A percentile compares a stretch with the other conserved stretches of the same genome.
Conservation (phyloP, 495 filamentous ascomycete species). For the Stereocaulon alpinum region DNA sequence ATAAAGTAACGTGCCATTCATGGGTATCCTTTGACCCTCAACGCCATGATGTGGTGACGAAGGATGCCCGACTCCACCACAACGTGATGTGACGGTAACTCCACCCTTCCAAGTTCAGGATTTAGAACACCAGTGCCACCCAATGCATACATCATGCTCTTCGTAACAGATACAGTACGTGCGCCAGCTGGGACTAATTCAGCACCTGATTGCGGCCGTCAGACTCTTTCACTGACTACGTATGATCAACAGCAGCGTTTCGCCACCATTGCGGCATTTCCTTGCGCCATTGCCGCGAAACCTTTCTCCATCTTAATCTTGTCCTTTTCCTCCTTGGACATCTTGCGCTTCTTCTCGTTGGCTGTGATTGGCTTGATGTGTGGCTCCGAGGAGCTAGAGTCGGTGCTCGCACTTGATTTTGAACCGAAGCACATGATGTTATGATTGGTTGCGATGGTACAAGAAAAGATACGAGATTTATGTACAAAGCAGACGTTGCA, state of each 20-base stretch:
- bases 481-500: too few species aligned
- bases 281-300: constrained; percentile 8
- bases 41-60: too few species aligned
- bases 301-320: constrained; percentile 15
- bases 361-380: constrained; percentile 1
- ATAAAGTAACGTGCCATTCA: too few species aligned
- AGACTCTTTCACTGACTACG: background rate
- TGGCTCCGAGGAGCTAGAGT: background rate
- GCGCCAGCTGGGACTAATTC: too few species aligned
- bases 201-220: background rate
- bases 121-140: too few species aligned
- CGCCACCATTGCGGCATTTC: constrained; percentile 4
- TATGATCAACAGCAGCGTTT: constrained; percentile 10
- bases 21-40: too few species aligned
- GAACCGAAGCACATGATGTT: constrained; percentile 7
- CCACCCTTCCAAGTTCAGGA: too few species aligned
- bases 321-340: constrained; percentile 14
- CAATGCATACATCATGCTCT: too few species aligned
- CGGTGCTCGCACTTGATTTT: background rate
- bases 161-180: too few species aligned
- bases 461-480: too few species aligned
- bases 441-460: background rate
- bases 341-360: constrained; percentile 8
- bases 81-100: too few species aligned
- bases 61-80: too few species aligned